Evolutionary conservation across 495 filamentous ascomycete species (phyloP), one percentile per base, ranked within the genome.

Genomic region (Cenococcum geophilum): DNA sequence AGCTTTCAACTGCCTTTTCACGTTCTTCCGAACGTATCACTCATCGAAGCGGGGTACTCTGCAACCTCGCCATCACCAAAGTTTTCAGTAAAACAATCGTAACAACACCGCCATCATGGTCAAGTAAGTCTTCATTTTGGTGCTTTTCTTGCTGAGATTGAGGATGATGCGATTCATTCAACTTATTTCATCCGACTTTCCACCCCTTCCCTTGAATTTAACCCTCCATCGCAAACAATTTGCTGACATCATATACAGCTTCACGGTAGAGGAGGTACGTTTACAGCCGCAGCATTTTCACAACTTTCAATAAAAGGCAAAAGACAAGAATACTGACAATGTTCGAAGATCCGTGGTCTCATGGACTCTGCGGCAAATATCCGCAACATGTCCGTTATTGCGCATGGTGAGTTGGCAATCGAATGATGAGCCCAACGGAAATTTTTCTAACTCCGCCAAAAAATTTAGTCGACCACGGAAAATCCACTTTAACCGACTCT

Each of bases 331-430:
- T 49, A 59, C 74, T 78, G 58, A 79, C 70, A 49, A 52, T 12
- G 49, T 57, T 65, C 68, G 18, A 62, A 88, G 87, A 88, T 98
- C 83, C 90, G 93, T 79, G 73, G 68, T 65, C 84, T 98, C 80
- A 98, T 98, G 93, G 92, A 97, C 89, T 88, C 89, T 76, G 84
- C 88, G 79, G 88, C 86, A 74, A 98, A 98, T 82, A 93, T 97
- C 84, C 90, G 93, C 63, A 91, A 92, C 81, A 99, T 97, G 95
- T 97, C 93, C 80, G 93, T 99, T 77, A 99, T 99, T 89, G 93
- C 93, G 77, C 93, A 99, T 81, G 91, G 85, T 86, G 77, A 73
- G 82, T 57, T 56, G 54, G 16, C 54, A 52, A 22, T 34, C 36
- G 51, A 1, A 32, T 21, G 12, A 16, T 36, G 53, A 56, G 11